These are phyloP conservation scores for Quercus ilex DNA, from an alignment of 306 rosid genomes.

Conservation along the genomic window DNA sequence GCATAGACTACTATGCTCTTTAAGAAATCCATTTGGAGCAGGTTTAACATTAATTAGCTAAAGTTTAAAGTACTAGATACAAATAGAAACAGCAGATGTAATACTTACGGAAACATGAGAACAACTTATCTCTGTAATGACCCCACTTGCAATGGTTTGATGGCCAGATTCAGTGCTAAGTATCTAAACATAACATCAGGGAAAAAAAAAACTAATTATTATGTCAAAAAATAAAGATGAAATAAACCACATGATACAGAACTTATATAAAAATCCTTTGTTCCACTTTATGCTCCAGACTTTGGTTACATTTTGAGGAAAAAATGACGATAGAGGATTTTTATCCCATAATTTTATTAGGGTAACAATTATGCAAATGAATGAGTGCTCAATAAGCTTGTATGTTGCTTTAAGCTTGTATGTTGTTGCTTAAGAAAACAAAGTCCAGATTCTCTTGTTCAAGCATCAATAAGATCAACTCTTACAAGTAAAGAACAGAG, in stretches of 20 bases:
- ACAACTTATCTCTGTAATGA: conserved; percentile 60
- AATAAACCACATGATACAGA: conserved; percentile 17
- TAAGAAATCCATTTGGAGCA: background rate
- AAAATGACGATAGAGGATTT: no score
- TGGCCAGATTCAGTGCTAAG: conserved; percentile 58
- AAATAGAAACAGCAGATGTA: conserved; percentile 15
- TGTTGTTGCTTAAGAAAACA: background rate
- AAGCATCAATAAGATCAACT: background rate
- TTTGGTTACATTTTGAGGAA: no score
- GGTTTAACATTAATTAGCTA: background rate
- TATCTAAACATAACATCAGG: conserved; percentile 46
- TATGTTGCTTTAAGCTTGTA: background rate
- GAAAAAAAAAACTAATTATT: conserved; percentile 2
- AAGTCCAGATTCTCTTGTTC: background rate
- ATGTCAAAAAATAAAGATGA: background rate
- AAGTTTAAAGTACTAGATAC: background rate
- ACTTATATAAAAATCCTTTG: no score
- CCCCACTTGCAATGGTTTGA: conserved; percentile 76
- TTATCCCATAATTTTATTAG: background rate
- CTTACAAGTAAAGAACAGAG: background rate
- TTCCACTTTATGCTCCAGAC: no score
- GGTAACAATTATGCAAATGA: background rate
- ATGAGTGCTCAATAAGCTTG: background rate
- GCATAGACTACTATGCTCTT: background rate
- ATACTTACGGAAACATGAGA: conserved; percentile 69